phyloP scores from a whole-genome alignment of 106 monocot genomes.

The Dendrobium chrysotoxum region DNA sequence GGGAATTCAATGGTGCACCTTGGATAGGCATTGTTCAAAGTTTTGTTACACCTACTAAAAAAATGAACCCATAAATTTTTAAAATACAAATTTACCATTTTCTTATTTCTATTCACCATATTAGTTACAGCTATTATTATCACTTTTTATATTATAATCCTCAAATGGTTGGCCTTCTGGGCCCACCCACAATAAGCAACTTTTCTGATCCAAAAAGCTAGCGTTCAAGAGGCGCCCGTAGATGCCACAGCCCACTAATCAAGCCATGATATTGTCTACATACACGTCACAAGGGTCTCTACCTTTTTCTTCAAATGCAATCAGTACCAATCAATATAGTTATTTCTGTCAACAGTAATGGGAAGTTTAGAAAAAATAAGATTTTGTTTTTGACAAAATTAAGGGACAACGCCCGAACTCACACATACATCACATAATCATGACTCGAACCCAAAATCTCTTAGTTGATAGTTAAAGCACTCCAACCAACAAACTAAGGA shows the following conservation, averaged over 20 bases:
- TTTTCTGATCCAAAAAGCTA: too few species aligned
- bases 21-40: background rate
- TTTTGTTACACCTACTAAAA: background rate
- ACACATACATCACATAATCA: too few species aligned
- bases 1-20: background rate
- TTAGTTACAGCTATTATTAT: too few species aligned
- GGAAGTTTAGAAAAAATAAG: background rate
- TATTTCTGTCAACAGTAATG: background rate
- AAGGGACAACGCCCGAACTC: too few species aligned
- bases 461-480: too few species aligned
- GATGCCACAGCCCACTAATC: too few species aligned
- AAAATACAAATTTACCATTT: background rate
- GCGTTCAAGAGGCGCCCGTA: too few species aligned
- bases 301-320: background rate
- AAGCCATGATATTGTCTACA: background rate
- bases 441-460: too few species aligned
- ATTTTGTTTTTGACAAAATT: background rate
- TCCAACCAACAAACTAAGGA: too few species aligned
- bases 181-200: too few species aligned
- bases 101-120: background rate
- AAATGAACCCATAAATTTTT: background rate
- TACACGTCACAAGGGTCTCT: background rate
- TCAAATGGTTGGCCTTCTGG: too few species aligned
- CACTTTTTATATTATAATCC: too few species aligned
- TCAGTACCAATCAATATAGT: background rate